Evolutionary conservation across 2,329 filamentous ascomycete genomes (phyloP).

Genomic region (Xylaria sp.): DNA sequence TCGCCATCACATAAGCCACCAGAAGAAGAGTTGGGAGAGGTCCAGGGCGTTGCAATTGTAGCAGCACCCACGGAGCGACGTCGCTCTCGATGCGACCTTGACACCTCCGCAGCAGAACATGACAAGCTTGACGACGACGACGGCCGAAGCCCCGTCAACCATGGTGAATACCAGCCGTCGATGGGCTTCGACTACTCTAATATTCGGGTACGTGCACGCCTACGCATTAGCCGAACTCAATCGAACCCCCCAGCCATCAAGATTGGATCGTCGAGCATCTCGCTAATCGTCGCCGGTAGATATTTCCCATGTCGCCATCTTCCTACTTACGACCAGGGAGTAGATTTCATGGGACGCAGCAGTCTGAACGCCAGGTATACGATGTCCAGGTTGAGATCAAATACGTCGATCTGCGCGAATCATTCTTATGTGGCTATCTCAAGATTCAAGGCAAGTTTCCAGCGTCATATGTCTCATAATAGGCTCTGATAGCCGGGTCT

Average conservation of each 20-base stretch:
- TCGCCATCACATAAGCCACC: conserved; percentile 43
- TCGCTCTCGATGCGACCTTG: conserved; percentile 39
- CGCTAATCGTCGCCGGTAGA: conserved; percentile 57
- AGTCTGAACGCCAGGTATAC: conserved; percentile 92
- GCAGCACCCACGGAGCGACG: conserved; percentile 27
- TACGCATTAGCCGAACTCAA: conserved; percentile 11
- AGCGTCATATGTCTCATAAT: not conserved
- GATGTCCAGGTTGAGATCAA: conserved; percentile 98
- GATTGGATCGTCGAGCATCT: conserved; percentile 9
- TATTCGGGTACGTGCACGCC: conserved; percentile 59
- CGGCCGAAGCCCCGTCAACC: conserved; percentile 31
- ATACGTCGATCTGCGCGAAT: conserved; percentile 93
- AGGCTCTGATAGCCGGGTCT: conserved; percentile 15
- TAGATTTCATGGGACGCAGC: conserved; percentile 89
- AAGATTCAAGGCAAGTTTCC: conserved; percentile 83
- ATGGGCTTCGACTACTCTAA: conserved; percentile 67
- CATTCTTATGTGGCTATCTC: conserved; percentile 93
- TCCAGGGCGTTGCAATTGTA: conserved; percentile 30
- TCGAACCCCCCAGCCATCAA: not conserved
- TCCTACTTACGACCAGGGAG: conserved; percentile 89
- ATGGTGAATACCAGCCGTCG: conserved; percentile 51
- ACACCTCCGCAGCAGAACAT: conserved; percentile 36
- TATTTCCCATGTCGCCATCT: conserved; percentile 81
- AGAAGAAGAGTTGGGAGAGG: conserved; percentile 40
- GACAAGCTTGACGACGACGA: conserved; percentile 42